Evolutionary conservation across 148 eudicot genomes (phyloP), one percentile per base, ranked within the genome.

Genomic region (Fagopyrum esculentum): DNA sequence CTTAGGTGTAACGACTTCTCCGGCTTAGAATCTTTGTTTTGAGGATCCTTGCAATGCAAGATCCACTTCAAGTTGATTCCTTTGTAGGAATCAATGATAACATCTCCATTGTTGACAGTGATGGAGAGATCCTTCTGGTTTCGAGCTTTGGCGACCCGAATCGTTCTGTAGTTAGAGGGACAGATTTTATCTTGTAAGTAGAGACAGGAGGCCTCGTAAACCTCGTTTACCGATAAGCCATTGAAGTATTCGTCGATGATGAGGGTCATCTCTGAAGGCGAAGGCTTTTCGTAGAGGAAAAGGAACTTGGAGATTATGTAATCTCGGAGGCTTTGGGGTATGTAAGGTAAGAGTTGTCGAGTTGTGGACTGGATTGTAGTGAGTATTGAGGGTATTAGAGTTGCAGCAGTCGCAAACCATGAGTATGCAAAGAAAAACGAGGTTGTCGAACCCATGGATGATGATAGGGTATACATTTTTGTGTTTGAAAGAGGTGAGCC

Each of bases 71-170:
- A 7, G 15, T 6, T 71, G 44, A 74, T 60, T 59, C 77, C 77
- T 57, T 74, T 26, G 40, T 40, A 74, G 49, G 60, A 17, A 26
- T 59, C 77, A 45, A 59, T 22, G 77, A 74, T 74, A 52, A 57
- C 77, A 35, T 74, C 69, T 17, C 77, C 77, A 3, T 74, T 74
- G 69, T 74, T 59, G 69, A 74, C 69, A 0, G 69, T 74, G 52
- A 74, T 13, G 12, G 69, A 59, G 54, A 59, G 50, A 51, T 44
- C 54, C 16, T 46, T 45, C 5, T 74, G 52, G 16, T 40, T 11
- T 46, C 45, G 77, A 5, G 69, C 50, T 59, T 74, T 74, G 51
- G 52, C 26, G 26, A 22, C 26, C 26, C 26, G 26, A 22, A 22
- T 22, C 26, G 26, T 22, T 22, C 26, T 22, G 0, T 22, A 22